Evolutionary conservation across 257 asterid species (phyloP).

Genomic region (Fraxinus anomala): DNA sequence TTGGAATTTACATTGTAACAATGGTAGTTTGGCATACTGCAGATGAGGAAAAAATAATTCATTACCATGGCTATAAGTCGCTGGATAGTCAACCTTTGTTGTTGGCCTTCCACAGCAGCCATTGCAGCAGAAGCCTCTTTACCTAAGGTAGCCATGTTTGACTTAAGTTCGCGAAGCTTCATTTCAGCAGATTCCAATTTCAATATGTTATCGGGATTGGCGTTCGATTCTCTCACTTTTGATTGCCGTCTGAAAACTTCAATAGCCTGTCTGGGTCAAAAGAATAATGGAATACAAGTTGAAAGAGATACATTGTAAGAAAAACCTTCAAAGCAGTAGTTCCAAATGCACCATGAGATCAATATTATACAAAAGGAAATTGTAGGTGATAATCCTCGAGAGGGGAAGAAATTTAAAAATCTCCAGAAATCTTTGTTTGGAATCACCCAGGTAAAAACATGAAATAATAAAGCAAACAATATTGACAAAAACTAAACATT

Average conservation of each 20-base stretch:
- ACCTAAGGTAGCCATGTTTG: slow-evolving; percentile 57
- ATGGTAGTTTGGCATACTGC: neutral
- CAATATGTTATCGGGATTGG: slow-evolving; percentile 41
- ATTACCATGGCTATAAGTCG: slow-evolving; percentile 60
- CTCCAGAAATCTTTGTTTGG: neutral
- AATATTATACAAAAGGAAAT: neutral
- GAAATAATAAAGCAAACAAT: neutral
- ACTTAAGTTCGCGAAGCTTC: slow-evolving; percentile 64
- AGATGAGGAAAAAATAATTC: neutral
- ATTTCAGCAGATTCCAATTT: slow-evolving; percentile 64
- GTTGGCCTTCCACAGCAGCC: slow-evolving; percentile 73
- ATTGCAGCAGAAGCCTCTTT: slow-evolving; percentile 70
- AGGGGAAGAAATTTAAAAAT: neutral
- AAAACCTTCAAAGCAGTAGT: neutral
- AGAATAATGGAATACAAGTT: slow-evolving; percentile 20
- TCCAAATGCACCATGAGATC: neutral
- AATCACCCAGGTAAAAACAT: neutral
- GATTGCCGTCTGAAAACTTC: slow-evolving; percentile 70
- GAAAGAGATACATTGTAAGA: neutral
- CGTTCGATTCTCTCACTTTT: slow-evolving; percentile 49
- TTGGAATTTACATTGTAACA: neutral
- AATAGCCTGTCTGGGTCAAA: slow-evolving; percentile 50
- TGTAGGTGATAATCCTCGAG: neutral
- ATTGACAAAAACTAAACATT: neutral
- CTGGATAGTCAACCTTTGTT: slow-evolving; percentile 64